Conservation (phyloP, 441 rosid genomes). For the Euphorbia celastroides region DNA sequence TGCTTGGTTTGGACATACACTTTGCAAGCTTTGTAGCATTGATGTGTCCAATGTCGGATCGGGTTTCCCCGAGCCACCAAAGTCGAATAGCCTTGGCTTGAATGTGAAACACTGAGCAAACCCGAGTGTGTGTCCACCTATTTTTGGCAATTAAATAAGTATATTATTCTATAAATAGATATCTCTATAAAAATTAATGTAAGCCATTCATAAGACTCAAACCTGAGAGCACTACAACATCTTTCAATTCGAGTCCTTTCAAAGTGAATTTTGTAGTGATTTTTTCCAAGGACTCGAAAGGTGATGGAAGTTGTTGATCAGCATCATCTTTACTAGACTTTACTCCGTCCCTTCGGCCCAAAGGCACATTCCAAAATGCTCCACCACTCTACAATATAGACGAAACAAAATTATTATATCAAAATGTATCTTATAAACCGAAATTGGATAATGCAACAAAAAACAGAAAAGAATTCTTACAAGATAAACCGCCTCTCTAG, state of each 20-base stretch:
- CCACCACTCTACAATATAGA: constrained; percentile 41
- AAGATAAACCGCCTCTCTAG: constrained; percentile 53
- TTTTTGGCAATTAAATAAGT: not conserved
- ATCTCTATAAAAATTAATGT: too few species aligned
- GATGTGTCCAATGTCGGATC: constrained; percentile 49
- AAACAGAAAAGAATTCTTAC: constrained; percentile 32
- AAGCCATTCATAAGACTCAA: not conserved
- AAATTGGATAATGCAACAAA: not conserved
- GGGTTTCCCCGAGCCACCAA: constrained; percentile 45
- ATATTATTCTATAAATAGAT: not conserved
- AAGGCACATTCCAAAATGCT: constrained; percentile 37
- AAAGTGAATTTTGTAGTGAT: constrained; percentile 53
- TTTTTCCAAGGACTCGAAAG: constrained; percentile 45
- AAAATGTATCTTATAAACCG: not conserved
- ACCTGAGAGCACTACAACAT: constrained; percentile 61
- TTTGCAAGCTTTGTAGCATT: constrained; percentile 38
- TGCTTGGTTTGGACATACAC: constrained; percentile 40
- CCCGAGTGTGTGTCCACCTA: constrained; percentile 64
- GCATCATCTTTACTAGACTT: constrained; percentile 44
- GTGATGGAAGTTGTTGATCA: constrained; percentile 49
- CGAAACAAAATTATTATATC: not conserved
- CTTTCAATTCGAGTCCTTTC: constrained; percentile 56
- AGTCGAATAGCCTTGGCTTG: constrained; percentile 59
- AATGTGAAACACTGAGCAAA: constrained; percentile 71
- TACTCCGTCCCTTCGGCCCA: constrained; percentile 59